These are phyloP conservation scores for Cladobotryum mycophilum DNA, from an alignment of 2,329 filamentous ascomycete genomes.

Conservation along the genomic window DNA sequence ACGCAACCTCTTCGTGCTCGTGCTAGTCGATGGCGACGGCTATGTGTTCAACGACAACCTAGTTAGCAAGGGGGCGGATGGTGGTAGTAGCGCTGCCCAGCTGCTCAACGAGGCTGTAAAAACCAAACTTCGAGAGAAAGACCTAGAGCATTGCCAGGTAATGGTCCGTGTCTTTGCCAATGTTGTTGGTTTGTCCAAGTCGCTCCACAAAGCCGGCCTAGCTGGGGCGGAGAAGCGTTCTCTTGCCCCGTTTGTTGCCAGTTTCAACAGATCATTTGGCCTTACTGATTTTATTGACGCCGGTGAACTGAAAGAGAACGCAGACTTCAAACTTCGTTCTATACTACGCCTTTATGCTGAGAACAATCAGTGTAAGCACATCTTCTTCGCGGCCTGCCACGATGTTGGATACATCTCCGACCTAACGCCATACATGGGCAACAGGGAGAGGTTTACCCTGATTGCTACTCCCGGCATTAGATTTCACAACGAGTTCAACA, in stretches of 20 bases:
- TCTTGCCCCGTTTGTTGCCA: conserved; percentile 47
- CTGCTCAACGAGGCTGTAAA: conserved; percentile 46
- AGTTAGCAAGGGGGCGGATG: conserved; percentile 41
- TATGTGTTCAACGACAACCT: conserved; percentile 47
- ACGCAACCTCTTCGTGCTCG: conserved; percentile 52
- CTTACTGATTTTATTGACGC: conserved; percentile 58
- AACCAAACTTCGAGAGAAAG: conserved; percentile 39
- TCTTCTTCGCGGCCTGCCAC: conserved; percentile 58
- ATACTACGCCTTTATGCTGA: conserved; percentile 45
- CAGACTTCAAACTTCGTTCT: conserved; percentile 53
- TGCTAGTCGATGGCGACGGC: conserved; percentile 57
- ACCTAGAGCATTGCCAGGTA: conserved; percentile 44
- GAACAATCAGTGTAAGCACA: conserved; percentile 56
- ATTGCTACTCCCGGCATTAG: conserved; percentile 39
- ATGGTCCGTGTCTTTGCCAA: conserved; percentile 53
- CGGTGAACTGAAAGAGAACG: conserved; percentile 53
- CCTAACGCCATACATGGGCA: conserved; percentile 45
- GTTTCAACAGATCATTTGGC: conserved; percentile 51
- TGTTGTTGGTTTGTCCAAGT: conserved; percentile 45
- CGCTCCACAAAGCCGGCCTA: conserved; percentile 39
- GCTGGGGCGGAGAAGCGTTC: conserved; percentile 50
- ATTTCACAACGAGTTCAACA: conserved; percentile 47
- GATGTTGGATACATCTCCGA: conserved; percentile 46
- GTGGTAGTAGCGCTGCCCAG: conserved; percentile 50
- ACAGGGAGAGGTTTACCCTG: conserved; percentile 47